A percentile compares a stretch with the other conserved stretches of the same genome.
phyloP scores from a whole-genome alignment of 345 rosid species.

The Angophora floribunda region DNA sequence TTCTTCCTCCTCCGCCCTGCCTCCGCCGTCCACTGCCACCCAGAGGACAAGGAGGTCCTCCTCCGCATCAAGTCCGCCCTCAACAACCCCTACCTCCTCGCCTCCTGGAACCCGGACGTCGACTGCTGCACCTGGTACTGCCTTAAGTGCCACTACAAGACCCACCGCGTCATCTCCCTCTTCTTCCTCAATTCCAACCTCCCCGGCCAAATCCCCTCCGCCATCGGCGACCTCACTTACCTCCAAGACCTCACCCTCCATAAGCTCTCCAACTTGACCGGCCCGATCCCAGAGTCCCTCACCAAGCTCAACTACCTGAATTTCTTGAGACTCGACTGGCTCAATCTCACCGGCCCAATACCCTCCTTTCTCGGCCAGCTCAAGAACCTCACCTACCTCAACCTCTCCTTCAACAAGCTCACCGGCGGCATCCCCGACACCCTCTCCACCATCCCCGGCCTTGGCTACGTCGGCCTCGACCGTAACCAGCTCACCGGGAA shows the following conservation, averaged over 20 bases:
- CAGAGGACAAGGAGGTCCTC: background rate
- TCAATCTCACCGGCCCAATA: background rate
- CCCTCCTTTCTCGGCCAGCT: background rate
- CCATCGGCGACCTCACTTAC: constrained; percentile 2
- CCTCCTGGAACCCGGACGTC: background rate
- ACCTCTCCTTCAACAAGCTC: background rate
- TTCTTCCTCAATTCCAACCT: background rate
- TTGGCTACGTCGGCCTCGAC: background rate
- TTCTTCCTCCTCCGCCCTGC: background rate
- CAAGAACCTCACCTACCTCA: background rate
- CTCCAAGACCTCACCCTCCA: background rate
- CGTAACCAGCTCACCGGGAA: background rate
- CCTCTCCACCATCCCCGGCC: background rate
- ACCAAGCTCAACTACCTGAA: background rate
- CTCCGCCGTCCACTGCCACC: background rate
- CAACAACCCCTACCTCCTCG: background rate
- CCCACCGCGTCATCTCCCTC: constrained; percentile 1
- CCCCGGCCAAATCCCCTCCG: background rate
- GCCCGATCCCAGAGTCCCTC: background rate
- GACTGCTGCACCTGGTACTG: background rate
- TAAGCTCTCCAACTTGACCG: constrained; percentile 2
- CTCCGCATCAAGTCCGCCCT: background rate
- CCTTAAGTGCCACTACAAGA: background rate
- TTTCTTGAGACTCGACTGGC: background rate
- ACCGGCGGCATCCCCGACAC: background rate